Evolutionary conservation across 257 asterid species (phyloP).

Genomic region (Linaria vulgaris): DNA sequence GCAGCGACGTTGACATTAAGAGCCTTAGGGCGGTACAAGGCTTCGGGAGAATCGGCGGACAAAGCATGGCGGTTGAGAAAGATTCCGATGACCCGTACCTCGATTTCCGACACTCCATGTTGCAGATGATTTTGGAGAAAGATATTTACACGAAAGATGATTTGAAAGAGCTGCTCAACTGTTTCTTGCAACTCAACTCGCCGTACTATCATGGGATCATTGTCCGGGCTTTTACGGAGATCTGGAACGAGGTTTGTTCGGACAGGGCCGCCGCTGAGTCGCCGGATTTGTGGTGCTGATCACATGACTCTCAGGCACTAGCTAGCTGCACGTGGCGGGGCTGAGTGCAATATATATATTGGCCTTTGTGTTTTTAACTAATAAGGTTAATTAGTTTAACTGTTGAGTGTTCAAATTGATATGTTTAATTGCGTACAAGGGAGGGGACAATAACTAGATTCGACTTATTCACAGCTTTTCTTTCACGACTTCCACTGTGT

Average conservation of each 20-base stretch:
- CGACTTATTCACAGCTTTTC: no score
- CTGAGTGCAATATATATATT: no score
- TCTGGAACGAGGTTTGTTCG: conserved; percentile 91
- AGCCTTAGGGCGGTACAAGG: conserved; percentile 66
- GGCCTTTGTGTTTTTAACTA: no score
- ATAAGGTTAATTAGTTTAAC: no score
- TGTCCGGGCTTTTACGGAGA: conserved; percentile 79
- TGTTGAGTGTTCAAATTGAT: no score
- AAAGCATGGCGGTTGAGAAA: conserved; percentile 83
- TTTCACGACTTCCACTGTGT: no score
- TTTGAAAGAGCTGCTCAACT: conserved; percentile 67
- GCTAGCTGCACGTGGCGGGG: no score
- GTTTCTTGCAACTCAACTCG: conserved; percentile 80
- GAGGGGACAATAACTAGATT: no score
- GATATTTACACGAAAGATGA: conserved; percentile 73
- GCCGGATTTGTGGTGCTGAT: no score
- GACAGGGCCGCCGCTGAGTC: no score
- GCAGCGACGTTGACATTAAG: conserved; percentile 43
- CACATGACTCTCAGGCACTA: no score
- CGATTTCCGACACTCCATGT: conserved; percentile 88
- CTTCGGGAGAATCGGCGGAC: conserved; percentile 60
- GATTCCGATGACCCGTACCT: conserved; percentile 83
- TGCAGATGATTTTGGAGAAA: conserved; percentile 86
- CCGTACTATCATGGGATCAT: conserved; percentile 78
- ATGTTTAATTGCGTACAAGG: no score